A percentile compares a stretch with the other conserved stretches of the same genome.
These are phyloP conservation scores for Auricularia sp. DNA, from an alignment of 768 basidiomycete species.

Conservation along the genomic window DNA sequence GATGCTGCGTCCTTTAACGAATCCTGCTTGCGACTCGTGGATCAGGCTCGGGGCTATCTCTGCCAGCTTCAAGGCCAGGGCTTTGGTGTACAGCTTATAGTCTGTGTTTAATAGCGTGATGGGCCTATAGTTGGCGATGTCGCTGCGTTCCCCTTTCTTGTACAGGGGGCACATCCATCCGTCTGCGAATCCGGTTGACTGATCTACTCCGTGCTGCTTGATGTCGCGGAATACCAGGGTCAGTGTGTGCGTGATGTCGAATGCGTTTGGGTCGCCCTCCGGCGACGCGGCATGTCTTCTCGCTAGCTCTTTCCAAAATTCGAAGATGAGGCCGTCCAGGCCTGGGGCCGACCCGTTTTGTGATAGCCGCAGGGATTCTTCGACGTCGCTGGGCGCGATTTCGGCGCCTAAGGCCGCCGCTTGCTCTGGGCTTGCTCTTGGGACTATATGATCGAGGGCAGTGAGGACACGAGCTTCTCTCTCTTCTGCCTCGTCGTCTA, in stretches of 20 bases:
- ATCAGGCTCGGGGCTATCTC: neutral
- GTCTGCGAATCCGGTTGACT: neutral
- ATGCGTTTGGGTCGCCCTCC: no score
- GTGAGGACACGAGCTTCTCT: no score
- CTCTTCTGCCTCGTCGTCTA: no score
- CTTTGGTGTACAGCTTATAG: constrained; percentile 9
- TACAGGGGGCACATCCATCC: constrained; percentile 9
- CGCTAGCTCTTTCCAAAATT: neutral
- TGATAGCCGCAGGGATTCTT: neutral
- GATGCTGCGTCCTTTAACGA: constrained; percentile 7
- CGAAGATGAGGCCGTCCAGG: neutral
- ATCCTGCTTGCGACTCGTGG: constrained; percentile 10
- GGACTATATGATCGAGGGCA: no score
- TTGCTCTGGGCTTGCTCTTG: no score
- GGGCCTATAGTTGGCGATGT: constrained; percentile 10
- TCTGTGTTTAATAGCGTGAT: constrained; percentile 10
- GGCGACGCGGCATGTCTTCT: no score
- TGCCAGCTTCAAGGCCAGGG: neutral
- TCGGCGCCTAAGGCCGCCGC: no score
- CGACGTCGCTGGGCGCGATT: neutral
- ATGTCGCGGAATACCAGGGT: neutral
- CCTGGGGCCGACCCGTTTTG: neutral
- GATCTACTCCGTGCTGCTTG: neutral
- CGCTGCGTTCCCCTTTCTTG: constrained; percentile 5
- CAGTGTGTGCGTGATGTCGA: neutral